Base-by-base conservation (phyloP, 2,329 filamentous ascomycete species). In the Calonectria multiphialidica region DNA sequence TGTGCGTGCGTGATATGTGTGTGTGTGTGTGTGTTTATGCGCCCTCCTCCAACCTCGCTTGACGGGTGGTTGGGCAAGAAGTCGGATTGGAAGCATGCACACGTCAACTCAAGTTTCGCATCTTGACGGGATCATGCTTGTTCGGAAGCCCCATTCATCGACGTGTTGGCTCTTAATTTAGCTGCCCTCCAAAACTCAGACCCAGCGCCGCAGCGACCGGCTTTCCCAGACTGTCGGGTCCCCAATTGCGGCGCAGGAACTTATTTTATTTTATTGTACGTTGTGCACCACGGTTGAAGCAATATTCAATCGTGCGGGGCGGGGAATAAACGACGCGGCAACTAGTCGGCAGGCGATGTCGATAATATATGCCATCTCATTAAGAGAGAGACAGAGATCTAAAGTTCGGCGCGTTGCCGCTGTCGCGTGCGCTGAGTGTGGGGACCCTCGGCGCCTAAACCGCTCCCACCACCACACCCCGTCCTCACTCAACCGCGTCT, bases 371-470 rank as follows among this genome's bases (percentile, higher is more conserved):
- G 35, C 12, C 10, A 37, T 37, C 35, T 12, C 13, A 15, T 37
- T 37, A 37, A 37, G 9, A 37, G 35, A 37, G 9, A 37, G 12
- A 37, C 3, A 37, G 35, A 37, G 9, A 37, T 37, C 35, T 37
- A 37, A 37, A 37, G 35, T 37, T 15, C 35, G 35, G 35, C 35
- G 35, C 35, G 35, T 37, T 37, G 35, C 35, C 35, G 35, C 35
- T 37, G 35, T 37, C 35, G 35, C 35, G 35, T 37, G 35, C 53
- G 33, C 33, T 57, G 33, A 25, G 13, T 35, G 50, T 57, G 50
- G 53, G 45, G 45, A 18, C 45, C 45, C 33, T 37, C 23, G 23
- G 62, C 62, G 62, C 47, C 45, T 65, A 65, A 53, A 57, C 53
- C 16, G 13, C 45, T 16, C 33, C 45, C 42, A 21, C 45, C 30